Conservation (phyloP, 2,329 filamentous ascomycete genomes). For the Plenodomus lindquistii region DNA sequence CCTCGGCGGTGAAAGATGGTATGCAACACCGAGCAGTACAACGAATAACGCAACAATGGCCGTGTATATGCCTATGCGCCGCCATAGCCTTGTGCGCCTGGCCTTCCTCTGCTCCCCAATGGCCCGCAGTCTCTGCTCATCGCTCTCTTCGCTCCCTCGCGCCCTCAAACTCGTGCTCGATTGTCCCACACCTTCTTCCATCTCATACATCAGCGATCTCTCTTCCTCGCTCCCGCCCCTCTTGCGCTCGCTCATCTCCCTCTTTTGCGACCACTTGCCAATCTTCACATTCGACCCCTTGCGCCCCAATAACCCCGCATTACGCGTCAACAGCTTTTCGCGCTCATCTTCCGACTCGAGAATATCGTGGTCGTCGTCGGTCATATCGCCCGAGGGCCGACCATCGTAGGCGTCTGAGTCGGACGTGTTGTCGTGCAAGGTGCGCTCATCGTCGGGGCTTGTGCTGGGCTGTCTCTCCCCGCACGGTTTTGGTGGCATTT, state of each 20-base stretch:
- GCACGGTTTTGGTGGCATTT: conserved; percentile 27
- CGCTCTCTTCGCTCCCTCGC: conserved; percentile 48
- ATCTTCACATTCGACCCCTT: conserved; percentile 34
- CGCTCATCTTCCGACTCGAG: conserved; percentile 53
- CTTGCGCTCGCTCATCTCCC: conserved; percentile 43
- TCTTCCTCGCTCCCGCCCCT: conserved; percentile 63
- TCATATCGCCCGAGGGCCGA: conserved; percentile 42
- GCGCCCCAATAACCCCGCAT: conserved; percentile 26
- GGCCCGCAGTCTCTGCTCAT: conserved; percentile 58
- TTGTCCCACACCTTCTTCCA: conserved; percentile 78
- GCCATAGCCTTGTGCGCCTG: conserved; percentile 42
- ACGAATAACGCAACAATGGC: conserved; percentile 58
- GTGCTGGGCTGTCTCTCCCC: conserved; percentile 15
- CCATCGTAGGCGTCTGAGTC: conserved; percentile 39
- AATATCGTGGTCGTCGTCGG: conserved; percentile 44
- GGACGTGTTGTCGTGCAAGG: conserved; percentile 35
- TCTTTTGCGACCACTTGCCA: conserved; percentile 30
- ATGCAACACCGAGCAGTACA: conserved; percentile 60
- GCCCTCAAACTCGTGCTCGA: conserved; percentile 52
- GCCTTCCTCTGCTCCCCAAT: conserved; percentile 50
- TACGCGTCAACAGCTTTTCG: conserved; percentile 46
- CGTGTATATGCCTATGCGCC: conserved; percentile 47
- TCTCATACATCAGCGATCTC: conserved; percentile 81
- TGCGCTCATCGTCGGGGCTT: conserved; percentile 35
- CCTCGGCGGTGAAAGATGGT: conserved; percentile 53